Conservation (phyloP, 805 yeast genomes). For the Hanseniaspora guilliermondii region DNA sequence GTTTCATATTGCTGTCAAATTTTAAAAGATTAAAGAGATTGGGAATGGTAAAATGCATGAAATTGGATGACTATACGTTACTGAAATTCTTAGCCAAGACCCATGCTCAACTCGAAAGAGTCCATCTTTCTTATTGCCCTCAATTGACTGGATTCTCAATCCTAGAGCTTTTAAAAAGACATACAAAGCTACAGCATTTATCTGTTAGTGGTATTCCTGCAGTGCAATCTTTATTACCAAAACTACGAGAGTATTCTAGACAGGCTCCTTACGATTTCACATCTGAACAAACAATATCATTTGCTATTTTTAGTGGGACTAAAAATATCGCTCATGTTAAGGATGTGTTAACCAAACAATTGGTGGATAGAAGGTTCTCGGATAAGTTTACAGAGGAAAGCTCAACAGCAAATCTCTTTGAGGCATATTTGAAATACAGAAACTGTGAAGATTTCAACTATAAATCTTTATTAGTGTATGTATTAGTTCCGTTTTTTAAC, state of each 20-base stretch:
- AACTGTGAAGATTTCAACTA: conserved; percentile 4
- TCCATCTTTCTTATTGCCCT: conserved; percentile 6
- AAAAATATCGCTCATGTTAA: not conserved
- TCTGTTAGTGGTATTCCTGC: conserved; percentile 11
- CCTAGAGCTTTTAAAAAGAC: conserved; percentile 5
- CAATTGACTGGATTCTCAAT: conserved; percentile 7
- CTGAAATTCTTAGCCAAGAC: conserved; percentile 3
- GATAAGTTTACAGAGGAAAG: not conserved
- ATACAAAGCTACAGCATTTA: conserved; percentile 5
- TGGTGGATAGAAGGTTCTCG: not conserved
- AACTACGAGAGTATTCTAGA: not conserved
- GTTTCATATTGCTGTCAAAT: not conserved
- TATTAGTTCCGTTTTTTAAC: not conserved
- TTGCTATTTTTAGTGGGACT: conserved; percentile 7
- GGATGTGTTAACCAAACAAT: not conserved
- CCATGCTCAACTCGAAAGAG: conserved; percentile 2
- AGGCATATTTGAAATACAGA: not conserved
- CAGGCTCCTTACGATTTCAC: conserved; percentile 8
- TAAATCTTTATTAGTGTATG: not conserved
- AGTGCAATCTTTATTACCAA: not conserved
- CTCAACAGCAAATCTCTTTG: not conserved
- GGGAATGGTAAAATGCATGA: conserved; percentile 7
- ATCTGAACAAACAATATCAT: conserved; percentile 6
- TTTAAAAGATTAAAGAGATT: conserved; percentile 8
- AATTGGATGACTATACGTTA: conserved; percentile 3